Percentiles rank a stretch among this genome's conserved stretches.
Conservation (phyloP, 2,329 filamentous ascomycete genomes). For the Fusarium tuaranense region DNA sequence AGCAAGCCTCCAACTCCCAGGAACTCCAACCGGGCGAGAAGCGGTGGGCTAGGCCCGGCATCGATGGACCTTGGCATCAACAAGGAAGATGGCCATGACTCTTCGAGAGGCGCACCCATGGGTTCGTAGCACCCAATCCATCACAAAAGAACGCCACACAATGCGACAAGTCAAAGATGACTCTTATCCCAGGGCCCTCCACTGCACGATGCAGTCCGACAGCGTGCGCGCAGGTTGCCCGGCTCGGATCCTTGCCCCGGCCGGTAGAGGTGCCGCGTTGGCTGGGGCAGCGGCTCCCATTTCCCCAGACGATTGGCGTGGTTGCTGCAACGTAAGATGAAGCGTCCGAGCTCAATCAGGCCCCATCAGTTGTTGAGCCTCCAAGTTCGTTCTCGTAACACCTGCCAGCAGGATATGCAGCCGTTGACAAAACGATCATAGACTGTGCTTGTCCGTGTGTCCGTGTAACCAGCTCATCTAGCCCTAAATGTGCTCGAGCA, state of each 20-base stretch:
- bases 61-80: neutral
- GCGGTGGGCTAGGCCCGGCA: neutral
- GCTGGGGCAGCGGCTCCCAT: neutral
- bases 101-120: neutral
- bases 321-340: neutral
- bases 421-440: neutral
- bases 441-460: neutral
- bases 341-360: neutral
- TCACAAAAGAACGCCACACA: neutral
- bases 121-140: neutral
- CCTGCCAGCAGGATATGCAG: neutral
- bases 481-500: neutral
- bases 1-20: neutral
- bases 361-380: neutral
- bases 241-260: neutral
- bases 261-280: neutral
- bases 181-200: neutral
- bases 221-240: neutral
- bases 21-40: neutral
- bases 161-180: neutral
- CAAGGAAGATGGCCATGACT: neutral
- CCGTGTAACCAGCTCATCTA: neutral
- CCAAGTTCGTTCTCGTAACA: neutral
- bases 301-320: neutral
- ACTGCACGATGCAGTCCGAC: neutral